Base-by-base conservation (phyloP, 2,329 filamentous ascomycete species). In the Chaetomium globosum region DNA sequence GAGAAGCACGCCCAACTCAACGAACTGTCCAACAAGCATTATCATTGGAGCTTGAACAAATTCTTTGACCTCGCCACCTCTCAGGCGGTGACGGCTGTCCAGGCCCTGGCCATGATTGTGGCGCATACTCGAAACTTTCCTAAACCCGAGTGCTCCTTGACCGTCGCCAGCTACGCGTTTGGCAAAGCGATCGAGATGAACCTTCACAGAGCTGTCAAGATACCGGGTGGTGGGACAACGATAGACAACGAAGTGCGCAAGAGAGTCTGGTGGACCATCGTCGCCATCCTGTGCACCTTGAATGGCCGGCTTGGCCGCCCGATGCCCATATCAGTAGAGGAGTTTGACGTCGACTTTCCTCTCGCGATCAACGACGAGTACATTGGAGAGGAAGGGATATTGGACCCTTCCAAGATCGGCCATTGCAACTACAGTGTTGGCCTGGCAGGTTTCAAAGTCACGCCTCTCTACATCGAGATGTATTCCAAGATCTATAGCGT, bases 341-440 rank as follows among this genome's bases (percentile, higher is more conserved):
- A 95, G 68, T 89, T 93, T 70, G 92, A 96, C 71, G 85, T 91
- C 43, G 91, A 92, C 67, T 85, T 92, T 56, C 92, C 91, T 1
- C 83, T 90, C 64, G 79, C 87, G 5, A 82, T 93, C 36, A 82
- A 88, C 30, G 92, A 96, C 73, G 88, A 90, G 70, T 80, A 88
- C 33, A 82, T 92, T 0, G 85, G 83, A 0, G 87, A 91, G 46
- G 79, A 86, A 3, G 87, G 87, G 3, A 79, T 89, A n/a, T 65
- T 74, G 54, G 82, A 87, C 69, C 78, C 80, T 7, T 80, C 82
- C 26, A 80, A 78, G 65, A 76, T 80, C 2, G 79, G 82, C n/a
- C 84, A 84, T 53, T 94, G 90, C 74, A 82, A 82, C 1, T 93
- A 88, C 72, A 81, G 86, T 58, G 84, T 90, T 28, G 90, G 87